Conservation (phyloP, 306 rosid genomes). For the Mimosa pudica region DNA sequence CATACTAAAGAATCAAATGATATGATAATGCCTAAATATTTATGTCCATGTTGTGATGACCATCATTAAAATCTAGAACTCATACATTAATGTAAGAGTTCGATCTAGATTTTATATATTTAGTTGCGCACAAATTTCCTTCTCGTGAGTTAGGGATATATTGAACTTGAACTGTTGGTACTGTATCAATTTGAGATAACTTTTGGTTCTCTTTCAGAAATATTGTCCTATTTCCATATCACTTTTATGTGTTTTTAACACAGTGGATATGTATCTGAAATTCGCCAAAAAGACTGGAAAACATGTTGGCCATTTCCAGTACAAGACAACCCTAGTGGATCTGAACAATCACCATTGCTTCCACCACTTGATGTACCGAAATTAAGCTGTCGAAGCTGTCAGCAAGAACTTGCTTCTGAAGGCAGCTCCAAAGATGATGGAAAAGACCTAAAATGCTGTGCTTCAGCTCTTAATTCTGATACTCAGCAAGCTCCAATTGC, state of each 20-base stretch:
- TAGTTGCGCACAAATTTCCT: neutral
- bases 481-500: conserved; percentile 48
- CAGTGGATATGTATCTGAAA: conserved; percentile 89
- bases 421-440: conserved; percentile 41
- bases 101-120: neutral
- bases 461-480: conserved; percentile 45
- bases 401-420: conserved; percentile 43
- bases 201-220: conserved; percentile 32
- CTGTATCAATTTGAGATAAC: neutral
- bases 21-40: conserved; percentile 14
- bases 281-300: conserved; percentile 80
- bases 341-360: conserved; percentile 49
- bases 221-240: conserved; percentile 15
- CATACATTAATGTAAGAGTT: neutral
- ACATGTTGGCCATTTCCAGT: conserved; percentile 79
- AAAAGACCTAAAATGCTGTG: conserved; percentile 32
- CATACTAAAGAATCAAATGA: conserved; percentile 22
- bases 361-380: conserved; percentile 66
- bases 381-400: conserved; percentile 55
- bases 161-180: neutral
- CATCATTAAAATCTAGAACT: too few relatives aligned
- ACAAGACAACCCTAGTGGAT: conserved; percentile 42
- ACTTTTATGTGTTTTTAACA: conserved; percentile 38
- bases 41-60: too few relatives aligned
- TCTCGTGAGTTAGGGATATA: conserved; percentile 18